phyloP scores from a whole-genome alignment of 345 rosid species.

The Eucalyptus cladocalyx region DNA sequence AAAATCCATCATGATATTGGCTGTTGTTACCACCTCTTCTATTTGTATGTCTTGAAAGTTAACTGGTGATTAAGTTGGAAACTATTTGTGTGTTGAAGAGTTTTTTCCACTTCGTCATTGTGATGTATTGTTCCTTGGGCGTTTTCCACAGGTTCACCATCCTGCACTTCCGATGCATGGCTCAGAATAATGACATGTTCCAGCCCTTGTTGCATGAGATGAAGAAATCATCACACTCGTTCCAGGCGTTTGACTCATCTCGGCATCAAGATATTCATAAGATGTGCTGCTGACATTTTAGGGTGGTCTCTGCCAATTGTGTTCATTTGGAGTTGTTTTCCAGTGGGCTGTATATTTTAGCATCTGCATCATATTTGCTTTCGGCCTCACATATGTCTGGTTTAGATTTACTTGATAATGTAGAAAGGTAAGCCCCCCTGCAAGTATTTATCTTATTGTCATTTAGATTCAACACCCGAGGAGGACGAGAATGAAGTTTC shows the following conservation, averaged over 20 bases:
- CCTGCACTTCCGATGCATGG: slow-evolving; percentile 59
- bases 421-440: not conserved
- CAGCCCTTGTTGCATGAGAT: not conserved
- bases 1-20: not conserved
- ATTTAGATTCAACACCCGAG: not conserved
- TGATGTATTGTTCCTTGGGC: not conserved
- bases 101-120: not conserved
- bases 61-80: not conserved
- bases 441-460: not conserved
- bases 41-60: not conserved
- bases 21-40: not conserved
- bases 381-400: not conserved
- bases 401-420: not conserved
- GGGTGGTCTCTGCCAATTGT: not conserved
- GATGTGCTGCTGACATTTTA: not conserved
- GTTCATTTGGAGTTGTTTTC: not conserved
- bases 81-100: not conserved
- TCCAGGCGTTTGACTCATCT: not conserved
- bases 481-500: not conserved
- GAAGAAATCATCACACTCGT: not conserved
- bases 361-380: not conserved
- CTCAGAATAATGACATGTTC: slow-evolving; percentile 20
- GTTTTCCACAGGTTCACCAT: slow-evolving; percentile 43
- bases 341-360: not conserved
- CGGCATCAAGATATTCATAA: not conserved